Evolutionary conservation across 1,284 basidiomycete genomes (phyloP).

Genomic region (Marasmius oreades): DNA sequence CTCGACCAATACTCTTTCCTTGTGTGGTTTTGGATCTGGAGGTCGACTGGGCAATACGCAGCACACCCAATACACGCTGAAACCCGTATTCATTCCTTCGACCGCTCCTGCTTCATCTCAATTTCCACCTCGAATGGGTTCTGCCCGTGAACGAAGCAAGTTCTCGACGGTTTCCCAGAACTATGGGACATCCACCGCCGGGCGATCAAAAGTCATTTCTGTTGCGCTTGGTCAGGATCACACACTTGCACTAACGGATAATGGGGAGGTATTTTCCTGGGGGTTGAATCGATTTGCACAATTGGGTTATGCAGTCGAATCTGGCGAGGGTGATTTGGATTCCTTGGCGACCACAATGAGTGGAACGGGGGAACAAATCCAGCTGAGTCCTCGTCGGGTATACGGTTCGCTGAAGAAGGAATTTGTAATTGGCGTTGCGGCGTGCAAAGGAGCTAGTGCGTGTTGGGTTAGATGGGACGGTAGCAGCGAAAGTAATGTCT

Average conservation of each 20-base stretch:
- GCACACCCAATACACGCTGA: slow-evolving; percentile 77
- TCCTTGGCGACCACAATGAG: slow-evolving; percentile 2
- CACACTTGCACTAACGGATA: slow-evolving; percentile 78
- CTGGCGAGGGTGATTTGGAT: slow-evolving; percentile 53
- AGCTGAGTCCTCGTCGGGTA: slow-evolving; percentile 10
- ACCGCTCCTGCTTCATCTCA: slow-evolving; percentile 19
- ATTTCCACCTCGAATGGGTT: not conserved
- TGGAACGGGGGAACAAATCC: slow-evolving; percentile 10
- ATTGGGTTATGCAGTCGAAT: slow-evolving; percentile 85
- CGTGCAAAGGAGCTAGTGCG: slow-evolving; percentile 83
- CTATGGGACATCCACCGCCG: not conserved
- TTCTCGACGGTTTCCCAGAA: slow-evolving; percentile 6
- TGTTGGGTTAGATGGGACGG: slow-evolving; percentile 68
- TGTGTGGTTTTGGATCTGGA: slow-evolving; percentile 12
- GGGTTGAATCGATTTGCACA: slow-evolving; percentile 87
- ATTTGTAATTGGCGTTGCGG: slow-evolving; percentile 78
- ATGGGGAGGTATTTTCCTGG: slow-evolving; percentile 88
- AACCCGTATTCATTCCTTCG: slow-evolving; percentile 54
- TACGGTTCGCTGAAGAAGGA: slow-evolving; percentile 80
- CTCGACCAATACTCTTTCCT: not conserved
- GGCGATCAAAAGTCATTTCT: slow-evolving; percentile 33
- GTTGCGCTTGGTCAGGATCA: slow-evolving; percentile 94
- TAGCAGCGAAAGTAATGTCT: slow-evolving; percentile 58
- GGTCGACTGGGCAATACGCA: slow-evolving; percentile 69
- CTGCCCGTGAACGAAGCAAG: slow-evolving; percentile 19